Base-by-base conservation (phyloP, 208 protist species). In the Trichomonas gallinae region DNA sequence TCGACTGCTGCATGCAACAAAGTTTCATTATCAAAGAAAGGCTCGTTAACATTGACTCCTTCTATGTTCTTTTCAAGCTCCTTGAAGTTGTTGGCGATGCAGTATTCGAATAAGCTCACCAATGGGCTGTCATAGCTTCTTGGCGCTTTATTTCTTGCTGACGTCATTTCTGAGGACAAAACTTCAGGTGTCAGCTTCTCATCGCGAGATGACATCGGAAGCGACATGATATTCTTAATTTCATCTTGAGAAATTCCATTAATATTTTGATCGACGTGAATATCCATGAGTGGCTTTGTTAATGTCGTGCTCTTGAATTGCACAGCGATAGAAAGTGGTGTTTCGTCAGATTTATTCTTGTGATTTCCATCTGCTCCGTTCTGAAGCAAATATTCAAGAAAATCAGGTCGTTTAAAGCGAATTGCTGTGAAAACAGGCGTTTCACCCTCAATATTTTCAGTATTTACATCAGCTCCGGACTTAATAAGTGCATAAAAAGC, bases 381-480 rank as follows among this genome's bases (percentile, higher is more conserved):
- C 26, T 72, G 58, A n/a, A 72, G 26, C 26, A 72, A 72, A 72
- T 72, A 72, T 72, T 72, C 58, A 21, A 72, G 58, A 72, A 72
- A 72, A 31, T 72, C 58, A 31, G 58, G 58, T 17, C 58, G 58
- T 26, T 44, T 46, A 46, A 46, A 93, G 17, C 44, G 6, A 58
- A 93, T 44, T 49, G 87, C 87, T 34, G 40, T 58, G 51, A 93
- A 93, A 93, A 93, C 13, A 34, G 87, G 87, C 15, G 87, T 51
- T 93, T 93, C 87, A 51, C 87, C 87, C 51, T 93, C 87, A 15
- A 93, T 51, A 58, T 93, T 93, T 93, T 51, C 26, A 38, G 44
- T 26, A 9, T 93, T 51, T 8, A 42, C 4, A 51, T 93, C 44
- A 48, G 87, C 87, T 11, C 44, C 87, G 11, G 40, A 34, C n/a